phyloP scores from a whole-genome alignment of 2,329 filamentous ascomycete species.

The Rhexocercosporidium sp. region DNA sequence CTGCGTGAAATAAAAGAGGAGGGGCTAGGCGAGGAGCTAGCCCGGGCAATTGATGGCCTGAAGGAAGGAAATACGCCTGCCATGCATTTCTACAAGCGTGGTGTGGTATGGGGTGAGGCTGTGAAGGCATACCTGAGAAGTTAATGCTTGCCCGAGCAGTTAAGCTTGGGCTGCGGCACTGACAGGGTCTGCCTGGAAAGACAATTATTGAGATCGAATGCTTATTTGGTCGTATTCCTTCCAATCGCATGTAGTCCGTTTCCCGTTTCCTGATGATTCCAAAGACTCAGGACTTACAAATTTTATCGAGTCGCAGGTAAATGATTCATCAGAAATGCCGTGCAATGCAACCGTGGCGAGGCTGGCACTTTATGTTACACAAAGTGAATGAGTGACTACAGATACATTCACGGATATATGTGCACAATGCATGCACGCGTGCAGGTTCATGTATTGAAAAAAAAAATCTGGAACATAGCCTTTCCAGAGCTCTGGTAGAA shows the following conservation, averaged over 20 bases:
- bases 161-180: conserved; percentile 1
- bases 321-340: neutral
- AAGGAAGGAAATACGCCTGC: conserved; percentile 59
- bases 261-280: neutral
- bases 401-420: too few species aligned
- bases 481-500: neutral
- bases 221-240: neutral
- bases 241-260: neutral
- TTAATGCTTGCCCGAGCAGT: conserved; percentile 8
- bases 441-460: neutral
- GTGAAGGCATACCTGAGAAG: conserved; percentile 38
- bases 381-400: neutral
- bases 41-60: conserved; percentile 63
- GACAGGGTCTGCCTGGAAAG: neutral
- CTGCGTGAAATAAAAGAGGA: conserved; percentile 60
- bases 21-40: conserved; percentile 57
- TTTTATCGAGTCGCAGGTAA: neutral
- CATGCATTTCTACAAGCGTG: conserved; percentile 63
- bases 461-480: neutral
- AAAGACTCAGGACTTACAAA: neutral
- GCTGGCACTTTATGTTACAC: neutral
- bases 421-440: neutral
- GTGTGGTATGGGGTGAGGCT: conserved; percentile 39
- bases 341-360: neutral
- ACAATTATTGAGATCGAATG: too few species aligned